phyloP scores from a whole-genome alignment of 2,329 filamentous ascomycete species.

The Aspergillus quadrilineatus region DNA sequence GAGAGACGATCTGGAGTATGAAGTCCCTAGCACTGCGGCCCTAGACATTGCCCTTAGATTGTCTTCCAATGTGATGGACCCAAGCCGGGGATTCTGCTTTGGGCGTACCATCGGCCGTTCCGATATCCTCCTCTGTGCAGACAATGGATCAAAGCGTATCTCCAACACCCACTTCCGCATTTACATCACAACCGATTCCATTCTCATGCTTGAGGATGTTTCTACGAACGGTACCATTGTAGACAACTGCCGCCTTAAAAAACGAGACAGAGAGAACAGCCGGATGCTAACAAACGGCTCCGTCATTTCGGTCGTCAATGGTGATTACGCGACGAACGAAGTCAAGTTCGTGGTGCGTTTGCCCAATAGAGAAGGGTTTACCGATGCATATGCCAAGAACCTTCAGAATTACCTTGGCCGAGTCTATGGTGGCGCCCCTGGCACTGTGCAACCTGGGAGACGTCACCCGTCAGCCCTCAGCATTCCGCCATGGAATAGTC shows the following conservation, averaged over 20 bases:
- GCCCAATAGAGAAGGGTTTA: conserved; percentile 70
- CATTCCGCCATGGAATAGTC: conserved; percentile 43
- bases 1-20: conserved; percentile 45
- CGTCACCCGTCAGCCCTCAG: conserved; percentile 26
- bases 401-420: conserved; percentile 64
- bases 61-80: conserved; percentile 69
- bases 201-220: conserved; percentile 87
- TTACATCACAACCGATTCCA: conserved; percentile 79
- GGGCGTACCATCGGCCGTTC: conserved; percentile 71
- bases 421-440: conserved; percentile 27
- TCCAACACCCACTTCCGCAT: conserved; percentile 98
- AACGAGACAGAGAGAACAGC: conserved; percentile 47
- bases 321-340: conserved; percentile 54
- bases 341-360: conserved; percentile 84
- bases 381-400: conserved; percentile 66
- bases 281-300: conserved; percentile 71
- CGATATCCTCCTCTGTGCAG: conserved; percentile 69
- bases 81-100: conserved; percentile 75
- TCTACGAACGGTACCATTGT: conserved; percentile 96
- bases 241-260: conserved; percentile 67
- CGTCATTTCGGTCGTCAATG: conserved; percentile 66
- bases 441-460: conserved; percentile 22
- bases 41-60: conserved; percentile 75
- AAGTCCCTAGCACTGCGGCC: conserved; percentile 34
- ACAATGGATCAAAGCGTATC: conserved; percentile 69